Evolutionary conservation across 805 yeast species (phyloP).

Genomic region (Lipomyces lipofer): DNA sequence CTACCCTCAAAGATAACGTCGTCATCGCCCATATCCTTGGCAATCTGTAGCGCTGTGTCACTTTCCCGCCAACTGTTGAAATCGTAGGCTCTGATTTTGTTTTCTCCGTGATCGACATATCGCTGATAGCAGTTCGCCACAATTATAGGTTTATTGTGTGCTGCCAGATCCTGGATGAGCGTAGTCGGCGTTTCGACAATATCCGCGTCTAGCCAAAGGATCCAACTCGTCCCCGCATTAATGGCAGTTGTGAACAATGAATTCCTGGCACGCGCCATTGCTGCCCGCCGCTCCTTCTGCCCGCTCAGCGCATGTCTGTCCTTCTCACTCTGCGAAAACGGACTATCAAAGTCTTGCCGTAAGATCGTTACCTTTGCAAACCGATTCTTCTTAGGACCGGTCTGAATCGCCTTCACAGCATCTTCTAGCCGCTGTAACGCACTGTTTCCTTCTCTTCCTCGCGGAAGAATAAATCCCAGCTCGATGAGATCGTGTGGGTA

Average conservation of each 20-base stretch:
- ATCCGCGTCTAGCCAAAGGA: conserved; percentile 95
- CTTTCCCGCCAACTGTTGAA: conserved; percentile 83
- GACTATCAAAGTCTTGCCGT: conserved; percentile 81
- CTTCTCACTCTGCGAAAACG: conserved; percentile 73
- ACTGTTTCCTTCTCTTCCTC: conserved; percentile 75
- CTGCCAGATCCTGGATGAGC: conserved; percentile 81
- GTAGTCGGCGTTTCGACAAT: conserved; percentile 84
- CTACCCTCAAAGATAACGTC: conserved; percentile 90
- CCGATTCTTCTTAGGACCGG: conserved; percentile 61
- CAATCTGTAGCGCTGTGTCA: conserved; percentile 77
- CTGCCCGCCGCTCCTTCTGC: conserved; percentile 84
- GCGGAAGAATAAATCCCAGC: conserved; percentile 88
- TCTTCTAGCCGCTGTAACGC: conserved; percentile 71
- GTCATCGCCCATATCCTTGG: conserved; percentile 71
- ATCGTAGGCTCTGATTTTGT: conserved; percentile 82
- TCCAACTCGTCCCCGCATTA: conserved; percentile 91
- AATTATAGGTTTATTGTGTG: conserved; percentile 81
- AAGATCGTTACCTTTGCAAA: conserved; percentile 83
- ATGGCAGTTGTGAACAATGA: conserved; percentile 85
- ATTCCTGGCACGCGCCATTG: conserved; percentile 94
- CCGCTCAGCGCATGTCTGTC: conserved; percentile 73
- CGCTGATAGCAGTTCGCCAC: conserved; percentile 94
- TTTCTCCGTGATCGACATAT: conserved; percentile 59
- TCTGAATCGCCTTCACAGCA: conserved; percentile 73
- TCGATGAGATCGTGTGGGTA: conserved; percentile 86